Base-by-base conservation (phyloP, 371 early-diverging fungal species). In the Nematocida homosporus region DNA sequence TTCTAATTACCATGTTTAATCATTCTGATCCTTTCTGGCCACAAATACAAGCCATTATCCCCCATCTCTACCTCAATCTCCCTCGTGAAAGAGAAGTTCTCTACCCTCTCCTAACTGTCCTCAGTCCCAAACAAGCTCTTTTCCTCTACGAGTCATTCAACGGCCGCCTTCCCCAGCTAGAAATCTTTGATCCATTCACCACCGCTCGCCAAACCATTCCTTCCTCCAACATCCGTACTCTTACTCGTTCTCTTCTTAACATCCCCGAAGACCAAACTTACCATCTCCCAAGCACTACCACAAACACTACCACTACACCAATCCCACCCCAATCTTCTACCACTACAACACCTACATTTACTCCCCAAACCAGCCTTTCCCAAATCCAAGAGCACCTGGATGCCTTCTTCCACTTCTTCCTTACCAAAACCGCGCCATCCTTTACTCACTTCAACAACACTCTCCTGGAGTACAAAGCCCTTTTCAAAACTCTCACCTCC, bases 401-500 rank as follows among this genome's bases (percentile, higher is more conserved):
- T 18, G 29, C 51, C 5, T 57, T 72, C 48, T 72, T 47, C 52
- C 5, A n/a, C 5, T 72, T 72, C 53, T 72, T 61, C 44, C 35
- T 63, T 29, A 34, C 35, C 5, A 3, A 2, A 0, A 60, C 63
- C 4, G 50, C 27, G 25, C 61, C 51, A 0, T 68, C 52, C 25
- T 47, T 61, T 37, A 72, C 75, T 3, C 75, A 72, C 60, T 27
- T 72, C 4, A 72, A 72, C 48, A 72, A 72, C 63, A 16, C n/a
- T 16, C 34, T 57, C 16, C 2, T 38, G 27, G 75, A 72, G 53
- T 61, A 72, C 35, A 48, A 37, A 63, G 32, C 60, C 42, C 48
- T 61, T 30, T 68, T 72, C 34, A 25, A 61, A 30, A 44, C 2
- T 37, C 40, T 72, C 48, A 23, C 63, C 23, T 35, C 29, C 20